Base-by-base conservation (phyloP, 805 yeast species). In the Sugiyamaella smithiae region DNA sequence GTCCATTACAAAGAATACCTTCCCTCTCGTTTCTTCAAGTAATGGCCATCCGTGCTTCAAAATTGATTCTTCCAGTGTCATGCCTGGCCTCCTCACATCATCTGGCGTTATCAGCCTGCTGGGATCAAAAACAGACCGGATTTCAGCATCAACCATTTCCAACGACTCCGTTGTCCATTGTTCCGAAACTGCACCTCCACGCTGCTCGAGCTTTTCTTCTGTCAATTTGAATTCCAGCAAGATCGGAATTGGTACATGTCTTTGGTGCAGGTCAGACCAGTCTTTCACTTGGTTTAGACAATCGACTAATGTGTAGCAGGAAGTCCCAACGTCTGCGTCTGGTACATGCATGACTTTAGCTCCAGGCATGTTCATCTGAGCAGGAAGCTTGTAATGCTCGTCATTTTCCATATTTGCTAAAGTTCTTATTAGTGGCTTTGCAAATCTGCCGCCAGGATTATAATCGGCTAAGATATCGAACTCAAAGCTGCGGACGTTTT, bases 91-190 rank as follows among this genome's bases (percentile, higher is more conserved):
- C 12, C 38, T 16, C 16, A 35, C 9, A 19, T 35, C 20, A 12
- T 35, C 38, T 14, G 38, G 38, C 38, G 20, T 19, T 14, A 35
- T 35, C 6, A 35, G 38, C 38, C 16, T 12, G 19, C 11, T 5
- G 5, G 38, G 12, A 12, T 19, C 38, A 35, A 35, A 35, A 5
- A 35, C 38, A 11, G 38, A 35, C 38, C 38, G 38, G 38, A 35
- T 35, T 20, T 35, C 38, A 3, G 16, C 19, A 19, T 35, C 38
- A 11, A 35, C 38, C 6, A 6, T 35, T 11, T 35, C 38, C 5
- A 35, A 20, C 5, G 38, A 16, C 22, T 35, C 22, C 20, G 22
- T 35, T 4, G 38, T 35, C 38, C 38, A 35, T 35, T 35, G 12
- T 12, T 35, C 38, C 3, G 38, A 3, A 12, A 35, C 38, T 4